Percentiles rank a stretch among this genome's conserved stretches.
These are phyloP conservation scores for Oryza longistaminata DNA, from an alignment of 176 grass and related monocot genomes.

Conservation along the genomic window DNA sequence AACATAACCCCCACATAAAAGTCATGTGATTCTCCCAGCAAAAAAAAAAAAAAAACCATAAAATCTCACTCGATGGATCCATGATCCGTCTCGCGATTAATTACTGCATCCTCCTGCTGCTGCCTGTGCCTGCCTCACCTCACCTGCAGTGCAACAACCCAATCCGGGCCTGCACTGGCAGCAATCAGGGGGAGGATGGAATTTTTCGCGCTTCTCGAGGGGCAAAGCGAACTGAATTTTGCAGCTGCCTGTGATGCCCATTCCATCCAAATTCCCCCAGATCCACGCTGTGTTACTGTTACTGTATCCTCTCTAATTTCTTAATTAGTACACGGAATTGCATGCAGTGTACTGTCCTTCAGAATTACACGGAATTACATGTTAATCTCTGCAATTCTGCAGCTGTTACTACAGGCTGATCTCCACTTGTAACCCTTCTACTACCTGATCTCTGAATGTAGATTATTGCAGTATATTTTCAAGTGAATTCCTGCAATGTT, in stretches of 20 bases:
- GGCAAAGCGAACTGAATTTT: background rate
- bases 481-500: background rate
- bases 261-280: background rate
- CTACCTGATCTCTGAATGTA: background rate
- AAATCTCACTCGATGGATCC: conserved; percentile 15
- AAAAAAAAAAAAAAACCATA: background rate
- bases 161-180: conserved; percentile 19
- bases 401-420: background rate
- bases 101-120: background rate
- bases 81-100: background rate
- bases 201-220: conserved; percentile 36
- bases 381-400: background rate
- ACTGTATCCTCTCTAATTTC: background rate
- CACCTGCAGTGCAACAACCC: background rate
- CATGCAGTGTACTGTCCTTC: background rate
- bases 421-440: background rate
- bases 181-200: conserved; percentile 15
- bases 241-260: background rate
- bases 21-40: conserved; percentile 16
- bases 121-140: background rate
- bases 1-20: conserved; percentile 37
- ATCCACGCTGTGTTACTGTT: background rate
- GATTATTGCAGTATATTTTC: background rate
- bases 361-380: background rate
- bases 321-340: background rate